Base-by-base conservation (phyloP, 2,329 filamentous ascomycete genomes). In the Pseudomassariella vexata region DNA sequence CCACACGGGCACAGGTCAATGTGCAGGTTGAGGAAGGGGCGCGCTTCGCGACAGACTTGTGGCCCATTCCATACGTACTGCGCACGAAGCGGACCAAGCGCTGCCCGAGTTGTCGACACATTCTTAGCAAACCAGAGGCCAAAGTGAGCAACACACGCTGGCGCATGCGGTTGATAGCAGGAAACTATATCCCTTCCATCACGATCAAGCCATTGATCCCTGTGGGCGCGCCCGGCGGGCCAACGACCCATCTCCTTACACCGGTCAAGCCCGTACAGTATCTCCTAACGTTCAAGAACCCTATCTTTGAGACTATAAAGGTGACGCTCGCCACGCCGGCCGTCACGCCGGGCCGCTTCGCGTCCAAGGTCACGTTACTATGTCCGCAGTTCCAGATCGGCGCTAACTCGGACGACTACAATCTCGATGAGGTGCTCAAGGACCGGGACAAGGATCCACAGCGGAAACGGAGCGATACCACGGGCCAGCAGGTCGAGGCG, bases 321-420 rank as follows among this genome's bases (percentile, higher is more conserved):
- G 82, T 98, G 36, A 90, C 83, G 0, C 74, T 98, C 6, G 90
- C 88, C 5, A 94, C 89, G 0, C 87, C 90, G 0, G 75, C 81
- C 16, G 72, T 72, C 8, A 94, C 86, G 0, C 85, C 87, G 0
- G 87, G 87, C 4, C 72, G 78, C 7, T 84, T 89, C 48, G 70
- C 75, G 2, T 84, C 82, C 35, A 83, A 77, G 48, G 86, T 98
- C 38, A 98, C 92, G 0, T 82, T 98, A 10, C 70, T 98, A 2
- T 98, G 90, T 50, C 92, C 92, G 1, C 80, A 94, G 47, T 96
- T 98, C 56, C 85, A 92, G 29, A 82, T 98, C 26, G 90, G 89
- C 41, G 86, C 90, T 37, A 95, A 95, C 56, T 92, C 86, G n/a
- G 84, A 89, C 17, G 74, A 78, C 45, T 73, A 77, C 56, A 94